Conservation (phyloP, 371 early-diverging fungal genomes). For the Actinomortierella ambigua region DNA sequence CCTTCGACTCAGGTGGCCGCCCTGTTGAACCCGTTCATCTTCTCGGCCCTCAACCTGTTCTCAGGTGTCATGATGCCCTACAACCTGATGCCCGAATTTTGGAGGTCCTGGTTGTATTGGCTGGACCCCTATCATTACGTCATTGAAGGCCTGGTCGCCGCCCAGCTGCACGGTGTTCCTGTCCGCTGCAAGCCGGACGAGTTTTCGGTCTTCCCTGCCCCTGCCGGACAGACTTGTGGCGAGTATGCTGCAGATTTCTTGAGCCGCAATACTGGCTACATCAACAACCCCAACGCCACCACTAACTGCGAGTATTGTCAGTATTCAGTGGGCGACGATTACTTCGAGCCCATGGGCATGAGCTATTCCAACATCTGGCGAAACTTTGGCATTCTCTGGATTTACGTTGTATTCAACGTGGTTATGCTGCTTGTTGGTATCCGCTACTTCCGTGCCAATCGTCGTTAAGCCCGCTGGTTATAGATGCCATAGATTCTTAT, state of each 20-base stretch:
- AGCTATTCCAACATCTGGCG: slow-evolving; percentile 71
- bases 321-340: slow-evolving; percentile 64
- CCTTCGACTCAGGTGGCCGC: slow-evolving; percentile 66
- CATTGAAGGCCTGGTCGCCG: slow-evolving; percentile 76
- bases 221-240: slow-evolving; percentile 66
- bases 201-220: slow-evolving; percentile 55
- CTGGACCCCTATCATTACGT: slow-evolving; percentile 79
- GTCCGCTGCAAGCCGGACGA: slow-evolving; percentile 60
- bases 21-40: slow-evolving; percentile 75
- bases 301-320: slow-evolving; percentile 71
- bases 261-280: slow-evolving; percentile 59
- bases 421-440: slow-evolving; percentile 56
- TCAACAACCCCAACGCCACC: slow-evolving; percentile 55
- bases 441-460: slow-evolving; percentile 31
- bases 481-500: no score
- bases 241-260: slow-evolving; percentile 65
- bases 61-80: slow-evolving; percentile 76
- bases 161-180: slow-evolving; percentile 62
- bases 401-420: slow-evolving; percentile 63
- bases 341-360: slow-evolving; percentile 63
- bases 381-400: slow-evolving; percentile 71
- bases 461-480: slow-evolving; percentile 17
- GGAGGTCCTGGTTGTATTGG: slow-evolving; percentile 82
- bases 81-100: slow-evolving; percentile 71
- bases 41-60: slow-evolving; percentile 72